Conservation (phyloP, 202 grass and related monocot species). For the Carex sylvatica region DNA sequence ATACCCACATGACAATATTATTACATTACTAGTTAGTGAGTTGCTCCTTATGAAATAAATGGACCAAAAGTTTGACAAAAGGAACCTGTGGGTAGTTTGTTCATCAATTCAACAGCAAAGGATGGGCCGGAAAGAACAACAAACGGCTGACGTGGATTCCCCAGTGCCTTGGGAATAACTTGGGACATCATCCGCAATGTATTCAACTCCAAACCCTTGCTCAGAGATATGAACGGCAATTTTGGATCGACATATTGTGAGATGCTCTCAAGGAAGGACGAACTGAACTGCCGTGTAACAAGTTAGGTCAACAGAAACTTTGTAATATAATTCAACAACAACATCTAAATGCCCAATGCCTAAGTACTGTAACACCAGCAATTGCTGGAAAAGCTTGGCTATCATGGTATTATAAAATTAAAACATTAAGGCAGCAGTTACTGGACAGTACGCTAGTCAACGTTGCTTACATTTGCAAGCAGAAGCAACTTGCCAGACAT, state of each 20-base stretch:
- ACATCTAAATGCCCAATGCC: neutral
- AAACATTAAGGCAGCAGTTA: neutral
- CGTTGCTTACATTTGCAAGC: neutral
- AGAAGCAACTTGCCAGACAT: neutral
- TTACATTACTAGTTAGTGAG: conserved; percentile 24
- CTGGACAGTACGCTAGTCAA: neutral
- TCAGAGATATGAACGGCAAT: conserved; percentile 94
- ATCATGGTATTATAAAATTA: neutral
- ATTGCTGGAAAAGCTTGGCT: neutral
- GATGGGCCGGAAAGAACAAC: conserved; percentile 80
- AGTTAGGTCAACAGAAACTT: conserved; percentile 23
- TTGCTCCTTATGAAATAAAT: conserved; percentile 16
- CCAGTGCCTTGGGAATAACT: conserved; percentile 74
- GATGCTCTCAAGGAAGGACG: conserved; percentile 75
- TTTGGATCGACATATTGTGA: conserved; percentile 76
- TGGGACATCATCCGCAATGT: conserved; percentile 92
- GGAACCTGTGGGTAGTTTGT: conserved; percentile 88
- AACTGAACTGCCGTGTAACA: conserved; percentile 85
- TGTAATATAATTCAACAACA: neutral
- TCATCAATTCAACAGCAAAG: conserved; percentile 90
- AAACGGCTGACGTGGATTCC: conserved; percentile 70
- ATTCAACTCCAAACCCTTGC: conserved; percentile 89
- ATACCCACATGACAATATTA: neutral
- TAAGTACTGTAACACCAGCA: neutral
- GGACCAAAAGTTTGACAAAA: conserved; percentile 7